Percentiles rank a stretch among this genome's conserved stretches.
These are phyloP conservation scores for Omphalotus olearius DNA, from an alignment of 1,284 basidiomycete species.

Conservation along the genomic window DNA sequence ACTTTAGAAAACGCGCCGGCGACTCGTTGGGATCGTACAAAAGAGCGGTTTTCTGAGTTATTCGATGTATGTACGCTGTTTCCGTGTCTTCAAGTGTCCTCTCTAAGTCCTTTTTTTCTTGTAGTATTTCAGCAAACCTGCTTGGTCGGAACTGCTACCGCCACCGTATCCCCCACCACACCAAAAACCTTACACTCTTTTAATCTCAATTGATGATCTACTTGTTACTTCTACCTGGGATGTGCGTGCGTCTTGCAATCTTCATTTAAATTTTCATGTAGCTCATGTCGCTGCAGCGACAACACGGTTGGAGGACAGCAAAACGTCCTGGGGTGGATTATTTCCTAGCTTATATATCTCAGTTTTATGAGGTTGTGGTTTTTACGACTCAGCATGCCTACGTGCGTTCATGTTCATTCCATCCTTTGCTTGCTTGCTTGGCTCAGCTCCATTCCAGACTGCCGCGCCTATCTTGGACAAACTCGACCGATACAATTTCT, in stretches of 20 bases:
- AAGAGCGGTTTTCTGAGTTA: constrained; percentile 51
- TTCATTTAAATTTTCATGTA: constrained; percentile 6
- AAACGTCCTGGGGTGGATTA: constrained; percentile 97
- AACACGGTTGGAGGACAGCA: constrained; percentile 87
- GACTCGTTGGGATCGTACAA: constrained; percentile 59
- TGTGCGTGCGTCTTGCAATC: constrained; percentile 46
- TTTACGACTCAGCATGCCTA: constrained; percentile 93
- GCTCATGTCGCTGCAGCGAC: constrained; percentile 44
- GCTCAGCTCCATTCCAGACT: constrained; percentile 47
- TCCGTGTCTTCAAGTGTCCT: constrained; percentile 1
- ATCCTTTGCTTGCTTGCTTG: background rate
- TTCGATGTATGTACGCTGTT: constrained; percentile 50
- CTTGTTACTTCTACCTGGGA: constrained; percentile 93
- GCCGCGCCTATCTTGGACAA: constrained; percentile 90
- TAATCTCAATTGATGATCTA: constrained; percentile 91
- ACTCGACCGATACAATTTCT: constrained; percentile 91
- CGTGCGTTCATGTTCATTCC: constrained; percentile 44
- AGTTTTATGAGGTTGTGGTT: constrained; percentile 97
- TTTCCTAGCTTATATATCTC: constrained; percentile 94
- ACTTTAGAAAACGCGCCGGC: constrained; percentile 52
- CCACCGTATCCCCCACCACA: constrained; percentile 82
- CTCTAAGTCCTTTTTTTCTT: constrained; percentile 5
- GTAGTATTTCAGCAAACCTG: constrained; percentile 89
- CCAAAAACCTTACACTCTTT: constrained; percentile 88
- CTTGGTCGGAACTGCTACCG: constrained; percentile 89